Evolutionary conservation across 805 yeast species (phyloP).

Genomic region (Saccharomycopsis babjevae): DNA sequence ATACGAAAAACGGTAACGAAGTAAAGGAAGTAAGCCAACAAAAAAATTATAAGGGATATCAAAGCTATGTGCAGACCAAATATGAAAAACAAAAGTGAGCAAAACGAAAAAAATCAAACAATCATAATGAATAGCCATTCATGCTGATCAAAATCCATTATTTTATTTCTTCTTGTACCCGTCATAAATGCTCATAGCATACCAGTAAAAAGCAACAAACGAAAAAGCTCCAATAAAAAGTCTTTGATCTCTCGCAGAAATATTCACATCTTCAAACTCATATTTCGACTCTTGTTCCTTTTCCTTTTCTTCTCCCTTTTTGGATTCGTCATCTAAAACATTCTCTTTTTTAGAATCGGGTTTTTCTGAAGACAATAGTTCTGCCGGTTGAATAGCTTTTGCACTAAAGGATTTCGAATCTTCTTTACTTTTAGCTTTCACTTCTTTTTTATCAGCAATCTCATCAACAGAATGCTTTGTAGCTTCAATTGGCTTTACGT

Average conservation of each 20-base stretch:
- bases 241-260: slow-evolving; percentile 7
- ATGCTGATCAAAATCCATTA: background rate
- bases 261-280: slow-evolving; percentile 4
- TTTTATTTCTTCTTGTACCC: background rate
- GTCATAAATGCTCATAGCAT: background rate
- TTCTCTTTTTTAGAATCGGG: background rate
- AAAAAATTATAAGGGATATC: background rate
- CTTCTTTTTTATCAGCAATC: background rate
- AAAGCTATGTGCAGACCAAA: background rate
- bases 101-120: background rate
- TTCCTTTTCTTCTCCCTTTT: background rate
- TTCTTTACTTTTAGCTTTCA: too few relatives aligned
- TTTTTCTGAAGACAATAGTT: background rate
- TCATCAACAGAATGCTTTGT: background rate
- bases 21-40: background rate
- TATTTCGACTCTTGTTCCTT: background rate
- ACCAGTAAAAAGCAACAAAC: background rate
- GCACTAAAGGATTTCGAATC: background rate
- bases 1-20: background rate
- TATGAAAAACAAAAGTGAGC: background rate
- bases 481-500: background rate
- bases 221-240: slow-evolving; percentile 4
- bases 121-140: background rate
- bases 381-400: background rate
- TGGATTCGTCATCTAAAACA: background rate